phyloP scores from a whole-genome alignment of 192 early-diverging fungal species.

The Lobosporangium transversale region DNA sequence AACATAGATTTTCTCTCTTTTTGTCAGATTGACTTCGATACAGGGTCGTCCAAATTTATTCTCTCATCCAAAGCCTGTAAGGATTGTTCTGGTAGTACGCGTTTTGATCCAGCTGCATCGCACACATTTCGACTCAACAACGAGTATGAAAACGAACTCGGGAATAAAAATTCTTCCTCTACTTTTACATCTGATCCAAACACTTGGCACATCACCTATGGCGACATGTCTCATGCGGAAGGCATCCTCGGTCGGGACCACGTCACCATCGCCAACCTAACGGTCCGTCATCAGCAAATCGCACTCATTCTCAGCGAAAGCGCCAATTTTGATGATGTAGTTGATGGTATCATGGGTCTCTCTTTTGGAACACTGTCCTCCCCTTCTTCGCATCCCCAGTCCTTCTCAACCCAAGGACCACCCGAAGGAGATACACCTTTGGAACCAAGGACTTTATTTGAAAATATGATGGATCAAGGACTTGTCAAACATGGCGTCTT shows the following conservation, averaged over 20 bases:
- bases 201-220: constrained; percentile 71
- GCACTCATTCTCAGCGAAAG: constrained; percentile 69
- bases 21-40: constrained; percentile 69
- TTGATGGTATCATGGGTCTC: constrained; percentile 73
- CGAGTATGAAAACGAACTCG: neutral
- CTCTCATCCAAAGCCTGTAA: constrained; percentile 28
- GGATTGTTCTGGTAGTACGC: constrained; percentile 35
- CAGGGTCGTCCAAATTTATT: constrained; percentile 69
- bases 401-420: no score
- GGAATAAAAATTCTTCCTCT: neutral
- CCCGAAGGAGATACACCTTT: no score
- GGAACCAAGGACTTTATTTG: constrained; percentile 59
- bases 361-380: constrained; percentile 61
- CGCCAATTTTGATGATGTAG: constrained; percentile 61
- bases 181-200: constrained; percentile 7
- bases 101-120: constrained; percentile 40
- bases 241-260: constrained; percentile 58
- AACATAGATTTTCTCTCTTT: no score
- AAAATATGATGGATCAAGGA: constrained; percentile 66
- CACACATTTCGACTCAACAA: constrained; percentile 11
- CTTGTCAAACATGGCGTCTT: constrained; percentile 64
- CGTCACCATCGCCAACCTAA: constrained; percentile 63
- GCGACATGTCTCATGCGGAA: constrained; percentile 63
- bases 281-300: constrained; percentile 64
- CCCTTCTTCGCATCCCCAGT: constrained; percentile 18